These are phyloP conservation scores for Stemphylium lycopersici DNA, from an alignment of 2,329 filamentous ascomycete genomes.

Conservation along the genomic window DNA sequence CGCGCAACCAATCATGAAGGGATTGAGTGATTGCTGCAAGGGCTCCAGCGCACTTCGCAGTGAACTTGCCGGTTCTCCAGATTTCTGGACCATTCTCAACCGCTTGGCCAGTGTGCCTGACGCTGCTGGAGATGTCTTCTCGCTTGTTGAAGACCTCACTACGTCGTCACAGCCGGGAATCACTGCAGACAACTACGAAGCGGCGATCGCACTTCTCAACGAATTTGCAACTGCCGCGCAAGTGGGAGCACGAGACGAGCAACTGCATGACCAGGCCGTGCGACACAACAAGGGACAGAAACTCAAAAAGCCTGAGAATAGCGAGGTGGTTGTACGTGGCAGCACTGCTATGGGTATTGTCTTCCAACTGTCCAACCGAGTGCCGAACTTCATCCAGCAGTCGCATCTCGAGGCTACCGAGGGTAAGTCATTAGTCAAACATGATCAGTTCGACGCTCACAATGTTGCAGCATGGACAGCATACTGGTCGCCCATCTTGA, in stretches of 20 bases:
- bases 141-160: slow-evolving; percentile 78
- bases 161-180: slow-evolving; percentile 78
- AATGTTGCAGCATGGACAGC: slow-evolving; percentile 79
- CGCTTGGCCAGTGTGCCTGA: slow-evolving; percentile 72
- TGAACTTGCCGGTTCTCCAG: slow-evolving; percentile 93
- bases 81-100: slow-evolving; percentile 93
- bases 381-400: slow-evolving; percentile 86
- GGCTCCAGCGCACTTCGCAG: slow-evolving; percentile 79
- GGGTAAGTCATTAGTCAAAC: slow-evolving; percentile 57
- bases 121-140: slow-evolving; percentile 79
- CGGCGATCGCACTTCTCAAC: slow-evolving; percentile 81
- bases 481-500: slow-evolving; percentile 96
- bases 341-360: slow-evolving; percentile 82
- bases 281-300: slow-evolving; percentile 59
- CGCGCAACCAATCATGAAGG: slow-evolving; percentile 76
- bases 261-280: slow-evolving; percentile 65
- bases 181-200: slow-evolving; percentile 94
- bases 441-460: not conserved
- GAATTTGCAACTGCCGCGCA: slow-evolving; percentile 87
- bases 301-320: slow-evolving; percentile 64
- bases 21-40: slow-evolving; percentile 79
- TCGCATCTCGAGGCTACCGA: slow-evolving; percentile 89
- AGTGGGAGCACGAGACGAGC: slow-evolving; percentile 72
- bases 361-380: slow-evolving; percentile 79
- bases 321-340: slow-evolving; percentile 75